Evolutionary conservation across 1,139 yeast genomes (phyloP).

Genomic region (Hansenula sp.): DNA sequence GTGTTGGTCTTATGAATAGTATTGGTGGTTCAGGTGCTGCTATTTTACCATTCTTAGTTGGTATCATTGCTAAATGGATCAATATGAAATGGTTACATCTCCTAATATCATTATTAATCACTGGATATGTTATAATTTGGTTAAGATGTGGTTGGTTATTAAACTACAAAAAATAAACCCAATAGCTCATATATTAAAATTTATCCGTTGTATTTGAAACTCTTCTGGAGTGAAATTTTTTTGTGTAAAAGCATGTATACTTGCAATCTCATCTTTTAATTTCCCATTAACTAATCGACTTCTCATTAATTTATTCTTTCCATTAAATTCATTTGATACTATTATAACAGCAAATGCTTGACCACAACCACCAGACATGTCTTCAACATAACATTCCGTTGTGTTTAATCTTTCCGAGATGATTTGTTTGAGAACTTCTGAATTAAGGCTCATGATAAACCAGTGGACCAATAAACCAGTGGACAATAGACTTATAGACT

Average conservation of each 20-base stretch:
- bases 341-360: slow-evolving; percentile 83
- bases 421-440: no score
- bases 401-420: slow-evolving; percentile 51
- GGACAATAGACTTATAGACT: no score
- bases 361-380: slow-evolving; percentile 76
- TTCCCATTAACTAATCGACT: slow-evolving; percentile 81
- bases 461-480: no score
- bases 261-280: slow-evolving; percentile 74
- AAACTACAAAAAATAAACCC: no score
- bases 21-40: slow-evolving; percentile 84
- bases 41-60: slow-evolving; percentile 58
- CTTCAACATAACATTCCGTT: slow-evolving; percentile 53
- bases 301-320: slow-evolving; percentile 81
- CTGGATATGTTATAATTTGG: slow-evolving; percentile 27
- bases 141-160: no score
- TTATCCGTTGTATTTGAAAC: slow-evolving; percentile 38
- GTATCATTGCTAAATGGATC: slow-evolving; percentile 32
- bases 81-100: slow-evolving; percentile 27
- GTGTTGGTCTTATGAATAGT: slow-evolving; percentile 74
- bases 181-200: slow-evolving; percentile 16
- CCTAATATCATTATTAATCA: slow-evolving; percentile 23
- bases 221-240: slow-evolving; percentile 74
- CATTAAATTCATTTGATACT: slow-evolving; percentile 70
- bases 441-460: no score
- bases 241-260: slow-evolving; percentile 93